Percentiles rank a stretch among this genome's conserved stretches.
Evolutionary conservation across 106 monocot genomes (phyloP).

Genomic region (Allium cepa): DNA sequence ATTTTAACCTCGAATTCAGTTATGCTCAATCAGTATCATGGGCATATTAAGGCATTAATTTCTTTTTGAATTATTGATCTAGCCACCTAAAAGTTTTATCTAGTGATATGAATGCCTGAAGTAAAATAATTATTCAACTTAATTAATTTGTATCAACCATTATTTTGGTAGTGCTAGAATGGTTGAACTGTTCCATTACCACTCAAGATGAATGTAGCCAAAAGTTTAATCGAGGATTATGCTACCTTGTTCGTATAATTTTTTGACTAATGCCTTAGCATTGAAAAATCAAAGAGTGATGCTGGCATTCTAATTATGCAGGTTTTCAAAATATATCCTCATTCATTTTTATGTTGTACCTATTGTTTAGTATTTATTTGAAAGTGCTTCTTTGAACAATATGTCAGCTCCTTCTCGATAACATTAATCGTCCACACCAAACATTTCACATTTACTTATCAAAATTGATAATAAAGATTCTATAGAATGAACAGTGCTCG

Average conservation of each 20-base stretch:
- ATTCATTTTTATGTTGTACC: neutral
- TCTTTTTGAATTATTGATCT: too few relatives aligned
- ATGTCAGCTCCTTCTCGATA: constrained; percentile 85
- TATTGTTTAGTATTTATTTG: neutral
- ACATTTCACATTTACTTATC: constrained; percentile 84
- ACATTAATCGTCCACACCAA: constrained; percentile 83
- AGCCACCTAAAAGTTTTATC: too few relatives aligned
- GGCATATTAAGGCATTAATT: constrained; percentile 53
- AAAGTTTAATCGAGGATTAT: constrained; percentile 74
- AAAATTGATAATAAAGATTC: constrained; percentile 77
- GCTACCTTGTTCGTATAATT: constrained; percentile 79
- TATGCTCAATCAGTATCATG: constrained; percentile 74
- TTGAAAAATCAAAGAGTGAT: constrained; percentile 81
- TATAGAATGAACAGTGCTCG: constrained; percentile 58
- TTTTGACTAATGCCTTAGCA: constrained; percentile 60
- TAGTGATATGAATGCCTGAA: too few relatives aligned
- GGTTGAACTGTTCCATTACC: constrained; percentile 76
- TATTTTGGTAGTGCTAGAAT: constrained; percentile 63
- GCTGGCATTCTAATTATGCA: constrained; percentile 85
- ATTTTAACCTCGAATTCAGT: constrained; percentile 74
- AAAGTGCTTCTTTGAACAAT: neutral
- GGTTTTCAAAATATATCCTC: constrained; percentile 29
- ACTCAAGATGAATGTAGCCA: constrained; percentile 66
- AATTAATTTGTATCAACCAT: neutral
- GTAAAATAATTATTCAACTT: neutral